phyloP scores from a whole-genome alignment of 495 filamentous ascomycete species.

The Cercophora samala region DNA sequence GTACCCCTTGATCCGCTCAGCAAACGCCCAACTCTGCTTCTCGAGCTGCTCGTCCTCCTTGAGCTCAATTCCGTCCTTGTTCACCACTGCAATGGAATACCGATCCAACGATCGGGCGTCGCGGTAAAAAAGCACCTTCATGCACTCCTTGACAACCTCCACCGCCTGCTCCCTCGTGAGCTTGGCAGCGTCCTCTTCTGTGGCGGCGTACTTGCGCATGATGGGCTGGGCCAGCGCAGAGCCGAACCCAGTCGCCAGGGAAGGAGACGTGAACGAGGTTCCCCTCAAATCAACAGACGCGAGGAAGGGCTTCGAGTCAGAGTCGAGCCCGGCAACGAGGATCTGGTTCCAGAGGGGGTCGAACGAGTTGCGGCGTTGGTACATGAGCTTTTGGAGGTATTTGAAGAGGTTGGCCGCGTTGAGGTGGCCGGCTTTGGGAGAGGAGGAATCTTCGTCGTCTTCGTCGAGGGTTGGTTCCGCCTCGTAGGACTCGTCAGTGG shows the following conservation, averaged over 20 bases:
- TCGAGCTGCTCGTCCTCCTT: slow-evolving; percentile 69
- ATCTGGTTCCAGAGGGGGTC: slow-evolving; percentile 97
- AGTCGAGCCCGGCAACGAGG: slow-evolving; percentile 84
- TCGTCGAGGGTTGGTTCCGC: slow-evolving; percentile 43
- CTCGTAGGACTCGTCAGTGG: slow-evolving; percentile 82
- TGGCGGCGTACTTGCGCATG: slow-evolving; percentile 73
- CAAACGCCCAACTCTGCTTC: slow-evolving; percentile 95
- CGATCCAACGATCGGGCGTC: slow-evolving; percentile 89
- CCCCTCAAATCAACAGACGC: slow-evolving; percentile 87
- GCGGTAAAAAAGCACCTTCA: slow-evolving; percentile 98
- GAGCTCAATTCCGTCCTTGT: slow-evolving; percentile 78
- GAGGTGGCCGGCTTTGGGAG: slow-evolving; percentile 48
- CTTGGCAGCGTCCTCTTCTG: slow-evolving; percentile 67
- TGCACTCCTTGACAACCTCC: slow-evolving; percentile 76
- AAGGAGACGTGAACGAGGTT: slow-evolving; percentile 82
- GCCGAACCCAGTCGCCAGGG: slow-evolving; percentile 90
- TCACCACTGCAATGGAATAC: slow-evolving; percentile 87
- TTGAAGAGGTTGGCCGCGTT: slow-evolving; percentile 93
- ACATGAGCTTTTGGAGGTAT: slow-evolving; percentile 91
- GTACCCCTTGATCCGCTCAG: slow-evolving; percentile 68
- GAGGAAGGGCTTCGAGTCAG: slow-evolving; percentile 76
- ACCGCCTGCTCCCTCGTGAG: slow-evolving; percentile 78
- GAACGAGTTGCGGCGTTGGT: slow-evolving; percentile 89
- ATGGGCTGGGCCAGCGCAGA: slow-evolving; percentile 90
- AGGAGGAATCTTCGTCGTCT: slow-evolving; percentile 37